Conservation (phyloP, 148 eudicot genomes). For the Fagopyrum tataricum region DNA sequence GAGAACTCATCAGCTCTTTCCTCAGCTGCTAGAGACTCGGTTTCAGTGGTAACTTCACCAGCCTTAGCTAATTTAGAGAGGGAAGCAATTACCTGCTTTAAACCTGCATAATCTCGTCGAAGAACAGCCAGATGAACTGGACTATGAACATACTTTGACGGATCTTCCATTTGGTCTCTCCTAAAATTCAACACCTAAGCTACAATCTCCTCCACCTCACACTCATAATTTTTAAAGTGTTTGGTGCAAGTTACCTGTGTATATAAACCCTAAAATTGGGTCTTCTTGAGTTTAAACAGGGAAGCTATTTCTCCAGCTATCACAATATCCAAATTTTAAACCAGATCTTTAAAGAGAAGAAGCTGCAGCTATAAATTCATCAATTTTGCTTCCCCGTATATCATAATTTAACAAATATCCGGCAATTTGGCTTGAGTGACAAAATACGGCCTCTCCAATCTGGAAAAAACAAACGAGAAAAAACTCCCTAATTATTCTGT, state of each 20-base stretch:
- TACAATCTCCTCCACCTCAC: background rate
- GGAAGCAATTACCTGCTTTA: background rate
- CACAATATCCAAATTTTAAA: background rate
- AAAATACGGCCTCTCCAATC: conserved; percentile 6
- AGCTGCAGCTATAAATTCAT: background rate
- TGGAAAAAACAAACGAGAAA: background rate
- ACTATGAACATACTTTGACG: conserved; percentile 14
- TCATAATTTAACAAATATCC: background rate
- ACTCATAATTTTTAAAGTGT: conserved; percentile 1
- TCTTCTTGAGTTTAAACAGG: background rate
- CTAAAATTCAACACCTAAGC: conserved; percentile 5
- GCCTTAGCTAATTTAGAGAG: conserved; percentile 14
- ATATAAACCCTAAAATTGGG: background rate
- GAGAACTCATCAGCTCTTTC: conserved; percentile 47
- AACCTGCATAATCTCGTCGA: conserved; percentile 5
- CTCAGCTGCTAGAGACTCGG: conserved; percentile 47
- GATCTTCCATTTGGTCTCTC: conserved; percentile 9
- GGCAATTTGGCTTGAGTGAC: background rate
- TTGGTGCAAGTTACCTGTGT: background rate
- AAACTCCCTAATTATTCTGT: background rate
- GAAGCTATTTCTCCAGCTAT: background rate
- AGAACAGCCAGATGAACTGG: conserved; percentile 17
- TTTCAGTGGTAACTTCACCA: conserved; percentile 34
- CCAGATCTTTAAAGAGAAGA: background rate
- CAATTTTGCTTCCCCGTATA: background rate